Evolutionary conservation across 352 stramenopile species (phyloP).

Genomic region (Achlya hypogyna): DNA sequence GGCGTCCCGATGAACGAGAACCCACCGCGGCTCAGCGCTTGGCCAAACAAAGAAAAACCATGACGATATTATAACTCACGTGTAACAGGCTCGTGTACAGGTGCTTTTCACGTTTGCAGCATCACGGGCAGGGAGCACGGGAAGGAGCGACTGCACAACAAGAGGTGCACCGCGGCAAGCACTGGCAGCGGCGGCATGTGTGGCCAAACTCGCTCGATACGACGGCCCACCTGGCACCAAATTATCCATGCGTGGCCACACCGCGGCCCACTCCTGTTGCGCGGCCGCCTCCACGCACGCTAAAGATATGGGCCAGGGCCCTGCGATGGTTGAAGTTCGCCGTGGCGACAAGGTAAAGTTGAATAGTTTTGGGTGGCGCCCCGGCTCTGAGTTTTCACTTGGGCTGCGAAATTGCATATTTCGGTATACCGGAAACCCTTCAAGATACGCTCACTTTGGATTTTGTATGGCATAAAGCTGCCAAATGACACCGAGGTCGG

Average conservation of each 20-base stretch:
- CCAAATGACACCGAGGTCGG: background rate
- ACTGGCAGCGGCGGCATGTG: too few relatives aligned
- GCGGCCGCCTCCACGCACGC: background rate
- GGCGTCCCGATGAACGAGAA: constrained; percentile 23
- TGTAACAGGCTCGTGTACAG: too few relatives aligned
- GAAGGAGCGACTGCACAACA: too few relatives aligned
- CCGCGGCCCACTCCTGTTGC: background rate
- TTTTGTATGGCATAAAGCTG: background rate
- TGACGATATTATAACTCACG: too few relatives aligned
- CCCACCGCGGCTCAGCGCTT: constrained; percentile 1
- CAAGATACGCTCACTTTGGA: background rate
- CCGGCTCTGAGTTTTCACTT: too few relatives aligned
- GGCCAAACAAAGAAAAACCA: background rate
- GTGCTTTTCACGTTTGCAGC: too few relatives aligned
- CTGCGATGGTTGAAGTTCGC: too few relatives aligned
- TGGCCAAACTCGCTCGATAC: too few relatives aligned
- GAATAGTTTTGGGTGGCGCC: background rate
- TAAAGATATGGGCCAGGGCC: background rate
- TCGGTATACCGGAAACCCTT: background rate
- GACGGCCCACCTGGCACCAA: too few relatives aligned
- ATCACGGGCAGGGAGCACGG: too few relatives aligned
- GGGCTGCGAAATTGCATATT: background rate
- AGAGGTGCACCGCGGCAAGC: too few relatives aligned
- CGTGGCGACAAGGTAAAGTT: background rate
- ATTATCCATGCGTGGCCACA: background rate